phyloP scores from a whole-genome alignment of 1,284 basidiomycete genomes.

The Takashimella tepidaria region DNA sequence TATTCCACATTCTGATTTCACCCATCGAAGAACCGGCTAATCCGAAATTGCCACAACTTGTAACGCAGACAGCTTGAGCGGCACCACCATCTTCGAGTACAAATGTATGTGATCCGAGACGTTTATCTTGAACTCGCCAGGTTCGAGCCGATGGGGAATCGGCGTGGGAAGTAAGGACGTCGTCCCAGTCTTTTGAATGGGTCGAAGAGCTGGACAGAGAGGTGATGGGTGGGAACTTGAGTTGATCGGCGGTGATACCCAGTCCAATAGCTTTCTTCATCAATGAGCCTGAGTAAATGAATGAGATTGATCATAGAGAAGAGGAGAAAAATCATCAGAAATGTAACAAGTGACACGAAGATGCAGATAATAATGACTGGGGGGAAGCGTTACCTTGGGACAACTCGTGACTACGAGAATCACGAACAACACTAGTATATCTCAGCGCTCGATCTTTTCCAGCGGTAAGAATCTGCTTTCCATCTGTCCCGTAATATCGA shows the following conservation, averaged over 20 bases:
- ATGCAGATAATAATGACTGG: no score
- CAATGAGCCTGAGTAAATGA: conserved; percentile 75
- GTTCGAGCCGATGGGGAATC: conserved; percentile 75
- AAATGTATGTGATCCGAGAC: conserved; percentile 64
- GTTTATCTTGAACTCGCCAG: conserved; percentile 81
- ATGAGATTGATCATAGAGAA: no score
- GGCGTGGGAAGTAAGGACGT: conserved; percentile 82
- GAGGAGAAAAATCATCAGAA: no score
- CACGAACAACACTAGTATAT: conserved; percentile 85
- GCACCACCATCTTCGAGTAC: conserved; percentile 44
- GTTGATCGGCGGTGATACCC: conserved; percentile 68
- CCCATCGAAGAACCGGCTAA: conserved; percentile 76
- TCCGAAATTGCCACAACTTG: conserved; percentile 95
- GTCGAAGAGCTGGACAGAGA: conserved; percentile 72
- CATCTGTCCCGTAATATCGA: conserved; percentile 92
- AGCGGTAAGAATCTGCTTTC: conserved; percentile 86
- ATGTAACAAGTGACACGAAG: no score
- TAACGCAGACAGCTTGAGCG: conserved; percentile 73
- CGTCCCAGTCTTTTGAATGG: conserved; percentile 94
- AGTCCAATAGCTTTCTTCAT: conserved; percentile 75
- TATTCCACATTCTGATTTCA: conserved; percentile 81
- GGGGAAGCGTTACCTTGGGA: conserved; percentile 87
- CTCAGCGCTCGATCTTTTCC: conserved; percentile 76
- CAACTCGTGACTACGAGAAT: conserved; percentile 87
- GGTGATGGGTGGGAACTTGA: conserved; percentile 75